Evolutionary conservation across 345 rosid genomes (phyloP).

Genomic region (Acer yangbiense): DNA sequence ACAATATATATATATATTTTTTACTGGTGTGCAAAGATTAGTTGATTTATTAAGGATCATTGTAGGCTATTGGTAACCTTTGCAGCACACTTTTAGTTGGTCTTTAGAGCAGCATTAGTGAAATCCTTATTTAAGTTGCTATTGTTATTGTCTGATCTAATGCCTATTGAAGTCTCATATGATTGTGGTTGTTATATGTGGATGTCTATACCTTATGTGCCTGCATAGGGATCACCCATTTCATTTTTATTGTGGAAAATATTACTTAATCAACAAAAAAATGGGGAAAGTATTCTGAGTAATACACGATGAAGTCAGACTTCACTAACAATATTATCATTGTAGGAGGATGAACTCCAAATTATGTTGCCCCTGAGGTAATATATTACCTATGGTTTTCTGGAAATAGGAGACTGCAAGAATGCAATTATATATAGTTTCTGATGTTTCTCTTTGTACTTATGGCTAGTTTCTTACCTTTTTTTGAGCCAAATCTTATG

Average conservation of each 20-base stretch:
- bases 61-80: too few species aligned
- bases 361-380: conserved; percentile 99
- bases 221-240: neutral
- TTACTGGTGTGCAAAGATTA: conserved; percentile 3
- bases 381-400: conserved; percentile 15
- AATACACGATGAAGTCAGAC: neutral
- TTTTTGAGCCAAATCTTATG: conserved; percentile 77
- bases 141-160: too few species aligned
- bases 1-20: neutral
- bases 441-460: conserved; percentile 74
- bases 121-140: neutral
- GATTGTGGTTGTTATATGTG: neutral
- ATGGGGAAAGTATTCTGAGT: neutral
- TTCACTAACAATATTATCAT: conserved; percentile 7
- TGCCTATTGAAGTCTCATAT: neutral
- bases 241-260: neutral
- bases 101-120: neutral
- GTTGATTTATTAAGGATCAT: neutral
- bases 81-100: neutral
- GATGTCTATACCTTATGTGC: neutral
- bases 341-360: conserved; percentile 92
- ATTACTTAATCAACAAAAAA: neutral
- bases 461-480: conserved; percentile 96
- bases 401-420: conserved; percentile 11
- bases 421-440: neutral